phyloP scores from a whole-genome alignment of 345 rosid genomes.

The Corchorus capsularis region DNA sequence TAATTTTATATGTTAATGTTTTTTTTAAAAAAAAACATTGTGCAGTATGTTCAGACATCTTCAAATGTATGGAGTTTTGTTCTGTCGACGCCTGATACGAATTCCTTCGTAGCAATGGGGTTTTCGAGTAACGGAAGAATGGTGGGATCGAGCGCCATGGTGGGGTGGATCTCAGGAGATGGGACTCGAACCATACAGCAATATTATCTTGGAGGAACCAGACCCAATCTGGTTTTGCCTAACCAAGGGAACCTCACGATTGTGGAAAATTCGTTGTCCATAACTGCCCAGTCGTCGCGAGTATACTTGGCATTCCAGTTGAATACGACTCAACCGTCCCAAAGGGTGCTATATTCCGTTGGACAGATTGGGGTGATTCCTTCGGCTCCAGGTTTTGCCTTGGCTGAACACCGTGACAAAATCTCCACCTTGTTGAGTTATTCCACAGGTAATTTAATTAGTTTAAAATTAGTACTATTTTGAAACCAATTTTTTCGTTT shows the following conservation, averaged over 20 bases:
- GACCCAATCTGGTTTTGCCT: constrained; percentile 39
- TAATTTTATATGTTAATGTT: not conserved
- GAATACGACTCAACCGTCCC: constrained; percentile 40
- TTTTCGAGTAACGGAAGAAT: constrained; percentile 63
- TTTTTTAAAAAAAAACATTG: not conserved
- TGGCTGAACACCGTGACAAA: constrained; percentile 55
- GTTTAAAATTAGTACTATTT: not conserved
- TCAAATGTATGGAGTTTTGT: constrained; percentile 69
- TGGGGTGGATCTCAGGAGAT: constrained; percentile 63
- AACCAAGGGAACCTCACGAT: constrained; percentile 58
- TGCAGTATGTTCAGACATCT: constrained; percentile 49
- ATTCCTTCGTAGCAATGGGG: constrained; percentile 62
- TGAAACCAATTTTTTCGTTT: not conserved
- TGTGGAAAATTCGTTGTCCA: constrained; percentile 34
- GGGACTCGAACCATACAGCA: constrained; percentile 38
- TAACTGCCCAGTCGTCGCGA: constrained; percentile 50
- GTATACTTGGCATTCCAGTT: constrained; percentile 71
- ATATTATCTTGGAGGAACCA: constrained; percentile 51
- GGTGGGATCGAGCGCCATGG: constrained; percentile 79
- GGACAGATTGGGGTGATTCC: constrained; percentile 60
- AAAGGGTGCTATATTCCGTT: constrained; percentile 52
- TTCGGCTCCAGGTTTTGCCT: constrained; percentile 35
- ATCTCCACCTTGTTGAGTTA: constrained; percentile 56
- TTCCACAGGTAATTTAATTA: constrained; percentile 47
- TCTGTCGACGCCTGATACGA: constrained; percentile 57